Percentiles rank a stretch among this genome's conserved stretches.
Evolutionary conservation across 139 green algal species (phyloP).

Genomic region (Picochlorum sp.): DNA sequence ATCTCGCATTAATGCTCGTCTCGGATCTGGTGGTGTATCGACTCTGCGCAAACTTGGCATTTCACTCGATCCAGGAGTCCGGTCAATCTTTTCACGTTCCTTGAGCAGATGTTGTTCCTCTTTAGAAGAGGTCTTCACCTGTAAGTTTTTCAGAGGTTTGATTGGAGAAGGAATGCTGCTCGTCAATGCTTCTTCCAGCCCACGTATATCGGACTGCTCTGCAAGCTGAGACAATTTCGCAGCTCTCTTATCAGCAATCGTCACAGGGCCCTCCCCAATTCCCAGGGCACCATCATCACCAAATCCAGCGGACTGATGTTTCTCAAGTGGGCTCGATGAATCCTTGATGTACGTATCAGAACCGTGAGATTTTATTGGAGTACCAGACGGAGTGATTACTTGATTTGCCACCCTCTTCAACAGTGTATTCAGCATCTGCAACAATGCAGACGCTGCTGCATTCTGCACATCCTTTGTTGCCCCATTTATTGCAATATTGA

Average conservation of each 20-base stretch:
- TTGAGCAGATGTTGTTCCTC: background rate
- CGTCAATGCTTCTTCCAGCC: slow-evolving; percentile 46
- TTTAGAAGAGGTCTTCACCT: background rate
- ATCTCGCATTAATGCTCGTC: slow-evolving; percentile 37
- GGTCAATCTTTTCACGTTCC: background rate
- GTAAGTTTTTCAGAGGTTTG: background rate
- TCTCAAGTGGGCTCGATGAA: no score
- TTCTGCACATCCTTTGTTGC: slow-evolving; percentile 57
- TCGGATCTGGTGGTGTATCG: slow-evolving; percentile 34
- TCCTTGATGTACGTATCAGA: background rate
- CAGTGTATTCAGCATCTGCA: slow-evolving; percentile 84
- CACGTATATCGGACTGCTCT: slow-evolving; percentile 60
- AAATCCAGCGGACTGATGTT: no score
- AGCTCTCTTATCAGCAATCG: slow-evolving; percentile 25
- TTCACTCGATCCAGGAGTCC: background rate
- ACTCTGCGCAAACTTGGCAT: background rate
- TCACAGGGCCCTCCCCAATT: background rate
- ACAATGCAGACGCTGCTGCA: slow-evolving; percentile 69
- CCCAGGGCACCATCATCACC: background rate
- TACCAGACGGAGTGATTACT: slow-evolving; percentile 11
- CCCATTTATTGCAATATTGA: slow-evolving; percentile 77
- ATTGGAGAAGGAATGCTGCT: background rate
- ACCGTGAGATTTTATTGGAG: background rate
- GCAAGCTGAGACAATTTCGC: slow-evolving; percentile 69
- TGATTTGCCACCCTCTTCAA: slow-evolving; percentile 64